phyloP scores from a whole-genome alignment of 2,329 filamentous ascomycete species.

The Calonectria hongkongensis region DNA sequence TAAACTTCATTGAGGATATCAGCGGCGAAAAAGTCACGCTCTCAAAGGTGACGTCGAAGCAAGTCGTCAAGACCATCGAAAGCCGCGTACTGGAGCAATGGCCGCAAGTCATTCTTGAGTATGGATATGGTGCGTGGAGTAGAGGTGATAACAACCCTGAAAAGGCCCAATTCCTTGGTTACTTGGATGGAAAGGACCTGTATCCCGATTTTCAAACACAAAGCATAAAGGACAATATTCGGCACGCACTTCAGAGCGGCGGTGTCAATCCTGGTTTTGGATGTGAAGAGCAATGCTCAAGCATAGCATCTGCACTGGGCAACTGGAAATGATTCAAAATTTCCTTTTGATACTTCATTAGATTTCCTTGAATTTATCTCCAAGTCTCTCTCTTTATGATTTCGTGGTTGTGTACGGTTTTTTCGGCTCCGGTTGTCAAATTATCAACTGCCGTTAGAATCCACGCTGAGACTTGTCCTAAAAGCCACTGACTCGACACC shows the following conservation, averaged over 20 bases:
- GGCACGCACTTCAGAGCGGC: not conserved
- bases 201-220: constrained; percentile 62
- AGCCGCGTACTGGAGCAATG: not conserved
- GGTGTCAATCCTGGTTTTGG: not conserved
- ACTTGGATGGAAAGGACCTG: constrained; percentile 70
- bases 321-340: not conserved
- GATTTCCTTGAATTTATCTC: no score
- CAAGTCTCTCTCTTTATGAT: no score
- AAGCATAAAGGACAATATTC: not conserved
- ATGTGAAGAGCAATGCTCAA: not conserved
- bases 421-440: no score
- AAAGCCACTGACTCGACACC: no score
- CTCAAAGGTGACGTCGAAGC: not conserved
- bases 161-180: constrained; percentile 72
- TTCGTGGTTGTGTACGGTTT: no score
- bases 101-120: constrained; percentile 7
- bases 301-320: not conserved
- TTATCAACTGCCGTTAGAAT: no score
- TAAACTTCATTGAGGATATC: constrained; percentile 65
- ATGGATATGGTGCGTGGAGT: not conserved
- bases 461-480: no score
- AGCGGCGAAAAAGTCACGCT: constrained; percentile 67
- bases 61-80: not conserved
- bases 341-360: no score
- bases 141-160: constrained; percentile 73